Evolutionary conservation across 805 yeast species (phyloP).

Genomic region (Ogataea dorogensis): DNA sequence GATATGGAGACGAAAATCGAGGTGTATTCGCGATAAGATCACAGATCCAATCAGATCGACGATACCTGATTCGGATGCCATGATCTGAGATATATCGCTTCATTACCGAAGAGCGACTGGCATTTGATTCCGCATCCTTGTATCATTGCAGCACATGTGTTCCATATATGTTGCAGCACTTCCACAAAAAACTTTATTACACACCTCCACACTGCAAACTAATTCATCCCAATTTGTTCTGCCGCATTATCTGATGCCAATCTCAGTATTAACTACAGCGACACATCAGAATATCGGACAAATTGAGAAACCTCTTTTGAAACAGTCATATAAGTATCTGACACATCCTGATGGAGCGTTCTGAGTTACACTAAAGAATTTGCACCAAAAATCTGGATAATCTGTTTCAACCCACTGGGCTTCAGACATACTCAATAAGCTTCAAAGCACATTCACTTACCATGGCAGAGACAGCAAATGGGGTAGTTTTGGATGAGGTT

Average conservation of each 20-base stretch:
- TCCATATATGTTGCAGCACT: slow-evolving; percentile 1
- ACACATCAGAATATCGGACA: slow-evolving; percentile 4
- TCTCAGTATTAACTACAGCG: slow-evolving; percentile 3
- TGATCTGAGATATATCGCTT: too few species aligned
- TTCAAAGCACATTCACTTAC: slow-evolving; percentile 5
- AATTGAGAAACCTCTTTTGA: slow-evolving; percentile 9
- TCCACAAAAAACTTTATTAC: slow-evolving; percentile 6
- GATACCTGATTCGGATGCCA: background rate
- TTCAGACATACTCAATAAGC: slow-evolving; percentile 2
- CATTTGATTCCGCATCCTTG: too few species aligned
- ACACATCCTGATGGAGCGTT: slow-evolving; percentile 11
- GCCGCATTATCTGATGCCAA: slow-evolving; percentile 7
- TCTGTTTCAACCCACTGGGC: slow-evolving; percentile 10
- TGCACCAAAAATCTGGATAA: slow-evolving; percentile 4
- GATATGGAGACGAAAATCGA: background rate
- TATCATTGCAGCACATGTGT: too few species aligned
- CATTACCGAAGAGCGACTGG: too few species aligned
- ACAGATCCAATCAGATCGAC: too few species aligned
- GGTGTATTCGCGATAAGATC: too few species aligned
- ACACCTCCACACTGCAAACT: slow-evolving; percentile 11
- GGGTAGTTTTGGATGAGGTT: slow-evolving; percentile 7
- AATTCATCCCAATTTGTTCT: slow-evolving; percentile 1
- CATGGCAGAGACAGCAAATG: slow-evolving; percentile 12
- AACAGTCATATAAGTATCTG: slow-evolving; percentile 14
- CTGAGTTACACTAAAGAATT: slow-evolving; percentile 7